A percentile compares a stretch with the other conserved stretches of the same genome.
These are phyloP conservation scores for Chrysanthemum seticuspe DNA, from an alignment of 129 eudicot genomes.

Conservation along the genomic window DNA sequence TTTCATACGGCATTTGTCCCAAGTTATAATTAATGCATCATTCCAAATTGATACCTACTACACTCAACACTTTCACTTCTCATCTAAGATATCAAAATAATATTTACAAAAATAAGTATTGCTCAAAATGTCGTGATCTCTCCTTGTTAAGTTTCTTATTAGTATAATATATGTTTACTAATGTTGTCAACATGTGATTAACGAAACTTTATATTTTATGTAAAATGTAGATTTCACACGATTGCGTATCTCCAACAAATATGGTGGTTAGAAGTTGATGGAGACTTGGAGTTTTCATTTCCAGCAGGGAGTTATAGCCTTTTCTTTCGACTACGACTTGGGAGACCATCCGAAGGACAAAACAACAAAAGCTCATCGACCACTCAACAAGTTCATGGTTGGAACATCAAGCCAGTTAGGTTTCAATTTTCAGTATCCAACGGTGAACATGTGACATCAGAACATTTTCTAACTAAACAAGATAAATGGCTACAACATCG, in stretches of 20 bases:
- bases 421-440: conserved; percentile 54
- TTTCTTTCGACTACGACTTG: conserved; percentile 66
- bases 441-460: conserved; percentile 36
- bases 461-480: conserved; percentile 41
- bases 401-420: conserved; percentile 65
- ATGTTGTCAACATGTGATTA: too few species aligned
- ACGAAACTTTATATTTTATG: background rate
- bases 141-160: background rate
- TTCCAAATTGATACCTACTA: conserved; percentile 32
- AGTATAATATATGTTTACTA: background rate
- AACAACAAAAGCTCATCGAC: conserved; percentile 17
- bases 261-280: conserved; percentile 92
- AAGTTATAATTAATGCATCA: background rate
- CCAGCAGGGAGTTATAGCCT: conserved; percentile 69
- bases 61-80: conserved; percentile 28
- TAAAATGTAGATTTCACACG: conserved; percentile 48
- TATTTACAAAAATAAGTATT: conserved; percentile 2
- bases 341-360: conserved; percentile 37
- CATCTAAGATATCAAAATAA: conserved; percentile 24
- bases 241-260: conserved; percentile 83
- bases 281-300: conserved; percentile 69
- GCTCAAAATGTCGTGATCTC: background rate
- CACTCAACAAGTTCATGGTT: conserved; percentile 57
- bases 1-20: background rate
- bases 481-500: conserved; percentile 54